Conservation (phyloP, 345 rosid species). For the Fremontodendron californicum region DNA sequence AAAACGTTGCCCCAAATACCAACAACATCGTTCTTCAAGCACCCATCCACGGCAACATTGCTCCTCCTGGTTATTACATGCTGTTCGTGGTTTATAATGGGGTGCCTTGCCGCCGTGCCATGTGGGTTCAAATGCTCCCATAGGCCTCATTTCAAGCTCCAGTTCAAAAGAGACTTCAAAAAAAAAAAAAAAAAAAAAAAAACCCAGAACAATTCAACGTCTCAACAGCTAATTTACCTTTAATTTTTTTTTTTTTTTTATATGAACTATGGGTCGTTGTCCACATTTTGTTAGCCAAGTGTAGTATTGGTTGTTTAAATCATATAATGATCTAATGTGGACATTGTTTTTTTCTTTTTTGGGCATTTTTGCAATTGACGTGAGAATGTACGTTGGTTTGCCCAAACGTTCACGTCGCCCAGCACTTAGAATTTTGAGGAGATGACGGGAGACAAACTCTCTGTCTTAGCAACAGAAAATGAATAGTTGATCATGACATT, state of each 20-base stretch:
- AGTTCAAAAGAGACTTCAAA: background rate
- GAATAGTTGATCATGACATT: background rate
- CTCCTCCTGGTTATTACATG: conserved; percentile 48
- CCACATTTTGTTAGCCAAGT: background rate
- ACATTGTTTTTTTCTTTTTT: background rate
- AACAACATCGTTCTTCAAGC: conserved; percentile 11
- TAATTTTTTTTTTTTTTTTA: background rate
- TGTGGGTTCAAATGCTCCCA: conserved; percentile 34
- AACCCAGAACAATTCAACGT: too few species aligned
- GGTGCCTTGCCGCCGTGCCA: conserved; percentile 30
- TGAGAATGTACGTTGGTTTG: background rate
- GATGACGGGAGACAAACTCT: background rate
- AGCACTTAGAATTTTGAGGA: background rate
- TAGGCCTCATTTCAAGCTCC: conserved; percentile 7
- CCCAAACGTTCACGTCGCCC: background rate
- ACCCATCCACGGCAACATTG: conserved; percentile 29
- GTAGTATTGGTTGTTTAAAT: background rate
- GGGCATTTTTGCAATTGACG: background rate
- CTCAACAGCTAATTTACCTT: background rate
- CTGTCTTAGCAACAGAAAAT: background rate
- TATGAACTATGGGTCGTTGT: background rate
- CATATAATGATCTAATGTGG: background rate
- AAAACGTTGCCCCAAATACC: background rate
- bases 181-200: background rate
- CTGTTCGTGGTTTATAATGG: conserved; percentile 30